These are phyloP conservation scores for Ascodesmis nigricans DNA, from an alignment of 495 filamentous ascomycete genomes.

Conservation along the genomic window DNA sequence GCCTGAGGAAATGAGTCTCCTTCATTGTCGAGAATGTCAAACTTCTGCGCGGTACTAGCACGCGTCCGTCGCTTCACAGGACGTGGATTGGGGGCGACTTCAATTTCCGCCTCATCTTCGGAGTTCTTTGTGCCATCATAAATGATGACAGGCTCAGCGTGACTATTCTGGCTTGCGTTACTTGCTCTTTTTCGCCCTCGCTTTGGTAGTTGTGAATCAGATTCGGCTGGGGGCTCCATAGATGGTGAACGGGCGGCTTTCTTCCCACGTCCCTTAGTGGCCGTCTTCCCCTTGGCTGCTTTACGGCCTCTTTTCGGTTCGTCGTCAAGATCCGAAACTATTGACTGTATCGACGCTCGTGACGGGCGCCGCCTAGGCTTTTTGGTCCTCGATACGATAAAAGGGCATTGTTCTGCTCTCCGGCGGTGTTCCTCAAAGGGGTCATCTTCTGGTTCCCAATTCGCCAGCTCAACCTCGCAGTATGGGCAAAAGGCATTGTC, in stretches of 20 bases:
- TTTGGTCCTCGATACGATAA: constrained; percentile 37
- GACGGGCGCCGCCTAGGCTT: constrained; percentile 24
- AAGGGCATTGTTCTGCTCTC: constrained; percentile 56
- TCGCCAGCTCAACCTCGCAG: constrained; percentile 62
- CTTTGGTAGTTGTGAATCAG: constrained; percentile 1
- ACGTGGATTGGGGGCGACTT: constrained; percentile 29
- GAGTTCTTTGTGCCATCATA: constrained; percentile 13
- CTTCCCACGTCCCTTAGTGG: constrained; percentile 25
- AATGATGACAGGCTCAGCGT: constrained; percentile 11
- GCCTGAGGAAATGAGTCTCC: too few relatives aligned
- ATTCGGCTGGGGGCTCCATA: constrained; percentile 2
- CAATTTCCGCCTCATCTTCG: constrained; percentile 12
- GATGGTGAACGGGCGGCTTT: not conserved
- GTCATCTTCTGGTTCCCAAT: constrained; percentile 79
- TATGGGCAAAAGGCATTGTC: constrained; percentile 80
- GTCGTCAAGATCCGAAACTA: constrained; percentile 4
- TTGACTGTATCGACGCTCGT: constrained; percentile 12
- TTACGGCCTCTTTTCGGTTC: constrained; percentile 15
- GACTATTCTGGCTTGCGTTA: constrained; percentile 23
- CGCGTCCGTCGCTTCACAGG: constrained; percentile 45
- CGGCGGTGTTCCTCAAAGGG: constrained; percentile 74
- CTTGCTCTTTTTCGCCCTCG: constrained; percentile 17
- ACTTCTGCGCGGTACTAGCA: constrained; percentile 17
- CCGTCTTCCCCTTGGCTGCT: constrained; percentile 18
- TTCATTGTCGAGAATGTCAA: constrained; percentile 13